Percentiles rank a stretch among this genome's conserved stretches.
Conservation (phyloP, 331 rosid species). For the Arachis monticola region DNA sequence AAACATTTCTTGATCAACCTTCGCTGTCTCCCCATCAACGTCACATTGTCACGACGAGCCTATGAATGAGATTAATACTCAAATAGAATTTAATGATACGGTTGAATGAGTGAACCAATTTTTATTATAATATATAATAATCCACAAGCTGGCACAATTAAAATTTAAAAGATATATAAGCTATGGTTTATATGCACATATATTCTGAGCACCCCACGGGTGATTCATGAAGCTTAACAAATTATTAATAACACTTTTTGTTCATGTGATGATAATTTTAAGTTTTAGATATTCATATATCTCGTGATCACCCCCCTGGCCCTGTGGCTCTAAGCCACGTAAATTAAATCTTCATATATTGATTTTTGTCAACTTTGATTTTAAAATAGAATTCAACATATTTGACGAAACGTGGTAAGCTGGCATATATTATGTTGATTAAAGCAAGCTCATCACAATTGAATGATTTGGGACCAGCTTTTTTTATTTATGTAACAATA, state of each 20-base stretch:
- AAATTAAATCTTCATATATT: constrained; percentile 3
- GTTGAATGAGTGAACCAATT: constrained; percentile 39
- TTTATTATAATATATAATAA: neutral
- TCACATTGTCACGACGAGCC: constrained; percentile 7
- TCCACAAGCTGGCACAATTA: no score
- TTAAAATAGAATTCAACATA: neutral
- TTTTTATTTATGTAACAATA: neutral
- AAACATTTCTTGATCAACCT: neutral
- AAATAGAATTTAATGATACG: constrained; percentile 22
- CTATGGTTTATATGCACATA: neutral
- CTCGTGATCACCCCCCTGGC: constrained; percentile 21
- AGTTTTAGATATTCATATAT: constrained; percentile 4
- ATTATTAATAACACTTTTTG: neutral
- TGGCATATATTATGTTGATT: neutral
- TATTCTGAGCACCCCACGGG: constrained; percentile 36
- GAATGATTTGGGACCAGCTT: constrained; percentile 15
- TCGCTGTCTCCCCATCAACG: neutral
- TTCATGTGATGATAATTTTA: neutral
- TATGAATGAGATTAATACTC: neutral
- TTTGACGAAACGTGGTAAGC: no score
- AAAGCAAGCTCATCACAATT: neutral
- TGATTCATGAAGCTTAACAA: constrained; percentile 36
- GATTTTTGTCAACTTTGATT: constrained; percentile 1
- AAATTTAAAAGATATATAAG: neutral
- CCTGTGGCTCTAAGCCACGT: neutral